These are phyloP conservation scores for Magnaporthales sp. DNA, from an alignment of 2,329 filamentous ascomycete genomes.

Conservation along the genomic window DNA sequence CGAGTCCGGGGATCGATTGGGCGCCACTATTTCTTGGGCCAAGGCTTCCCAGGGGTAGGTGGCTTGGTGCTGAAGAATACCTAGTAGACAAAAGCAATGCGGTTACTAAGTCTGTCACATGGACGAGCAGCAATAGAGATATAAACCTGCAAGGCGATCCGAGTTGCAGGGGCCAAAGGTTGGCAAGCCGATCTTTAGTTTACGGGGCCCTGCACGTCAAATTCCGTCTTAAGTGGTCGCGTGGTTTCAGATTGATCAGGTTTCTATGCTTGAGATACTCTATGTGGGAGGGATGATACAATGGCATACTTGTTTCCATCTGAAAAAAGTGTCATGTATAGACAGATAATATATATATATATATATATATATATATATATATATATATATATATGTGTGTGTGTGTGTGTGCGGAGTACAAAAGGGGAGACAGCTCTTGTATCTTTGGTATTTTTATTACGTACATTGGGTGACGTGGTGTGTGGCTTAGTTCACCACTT, in stretches of 20 bases:
- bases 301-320: background rate
- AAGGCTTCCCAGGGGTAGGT: background rate
- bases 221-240: background rate
- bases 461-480: background rate
- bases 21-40: background rate
- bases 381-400: no score
- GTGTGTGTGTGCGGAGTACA: no score
- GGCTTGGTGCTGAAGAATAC: no score
- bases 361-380: no score
- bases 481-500: background rate
- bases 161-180: background rate
- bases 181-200: no score
- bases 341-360: no score
- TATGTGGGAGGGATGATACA: background rate
- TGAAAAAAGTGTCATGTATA: background rate
- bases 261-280: background rate
- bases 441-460: background rate
- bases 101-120: background rate
- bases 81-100: no score
- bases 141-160: background rate
- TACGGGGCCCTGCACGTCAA: background rate
- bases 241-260: background rate
- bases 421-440: background rate
- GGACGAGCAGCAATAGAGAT: background rate
- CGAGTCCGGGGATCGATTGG: background rate